These are phyloP conservation scores for Saprolegnia diclina DNA, from an alignment of 352 stramenopile species.

Conservation along the genomic window DNA sequence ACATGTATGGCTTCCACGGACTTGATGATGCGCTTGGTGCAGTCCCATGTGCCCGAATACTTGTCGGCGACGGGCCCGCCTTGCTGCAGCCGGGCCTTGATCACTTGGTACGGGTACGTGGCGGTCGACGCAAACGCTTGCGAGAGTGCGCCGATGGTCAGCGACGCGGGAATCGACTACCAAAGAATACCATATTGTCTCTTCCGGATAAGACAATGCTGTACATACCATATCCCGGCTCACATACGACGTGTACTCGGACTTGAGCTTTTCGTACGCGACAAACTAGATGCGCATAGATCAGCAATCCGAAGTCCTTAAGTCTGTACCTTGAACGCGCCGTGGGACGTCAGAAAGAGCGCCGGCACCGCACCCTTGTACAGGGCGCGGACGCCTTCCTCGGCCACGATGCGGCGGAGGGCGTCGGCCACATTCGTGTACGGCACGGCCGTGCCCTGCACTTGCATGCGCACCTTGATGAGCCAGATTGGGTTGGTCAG, in stretches of 20 bases:
- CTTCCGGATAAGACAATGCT: constrained; percentile 22
- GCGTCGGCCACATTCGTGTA: constrained; percentile 84
- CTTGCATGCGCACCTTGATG: constrained; percentile 97
- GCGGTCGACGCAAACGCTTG: constrained; percentile 77
- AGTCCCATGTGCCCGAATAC: constrained; percentile 89
- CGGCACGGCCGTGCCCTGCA: constrained; percentile 59
- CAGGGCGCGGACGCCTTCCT: constrained; percentile 91
- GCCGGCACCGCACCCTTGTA: constrained; percentile 95
- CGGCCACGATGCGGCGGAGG: constrained; percentile 88
- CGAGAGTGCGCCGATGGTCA: constrained; percentile 73
- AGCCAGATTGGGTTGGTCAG: constrained; percentile 99
- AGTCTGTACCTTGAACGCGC: constrained; percentile 86
- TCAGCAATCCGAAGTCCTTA: neutral
- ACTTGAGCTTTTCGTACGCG: constrained; percentile 72
- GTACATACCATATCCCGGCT: constrained; percentile 50
- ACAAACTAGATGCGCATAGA: constrained; percentile 47
- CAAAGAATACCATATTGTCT: neutral
- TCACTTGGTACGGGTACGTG: constrained; percentile 95
- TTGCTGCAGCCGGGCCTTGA: constrained; percentile 95
- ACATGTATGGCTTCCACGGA: constrained; percentile 17
- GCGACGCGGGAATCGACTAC: constrained; percentile 42
- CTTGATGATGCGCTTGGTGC: constrained; percentile 82
- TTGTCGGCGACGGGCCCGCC: constrained; percentile 60
- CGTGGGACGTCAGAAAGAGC: constrained; percentile 94
- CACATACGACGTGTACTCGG: constrained; percentile 51